Evolutionary conservation across 1,139 yeast species (phyloP).

Genomic region (Saccharomyces pastorianus): DNA sequence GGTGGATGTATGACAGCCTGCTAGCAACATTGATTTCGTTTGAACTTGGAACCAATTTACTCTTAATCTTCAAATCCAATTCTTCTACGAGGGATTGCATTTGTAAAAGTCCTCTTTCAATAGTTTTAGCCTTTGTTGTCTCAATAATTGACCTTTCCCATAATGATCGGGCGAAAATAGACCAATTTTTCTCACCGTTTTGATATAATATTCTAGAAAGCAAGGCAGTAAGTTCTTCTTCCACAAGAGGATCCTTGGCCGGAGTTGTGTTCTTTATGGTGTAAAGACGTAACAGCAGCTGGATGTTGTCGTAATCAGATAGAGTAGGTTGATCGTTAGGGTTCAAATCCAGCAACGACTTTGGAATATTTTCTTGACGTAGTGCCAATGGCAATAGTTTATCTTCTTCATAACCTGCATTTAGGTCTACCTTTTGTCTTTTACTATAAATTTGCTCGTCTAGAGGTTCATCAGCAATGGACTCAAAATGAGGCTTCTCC

Average conservation of each 20-base stretch:
- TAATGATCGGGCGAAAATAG: slow-evolving; percentile 70
- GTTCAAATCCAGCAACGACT: slow-evolving; percentile 47
- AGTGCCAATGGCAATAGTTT: slow-evolving; percentile 53
- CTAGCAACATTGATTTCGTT: slow-evolving; percentile 31
- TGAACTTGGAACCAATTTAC: slow-evolving; percentile 52
- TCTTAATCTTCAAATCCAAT: slow-evolving; percentile 60
- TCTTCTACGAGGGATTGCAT: slow-evolving; percentile 91
- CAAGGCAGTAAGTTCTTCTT: slow-evolving; percentile 73
- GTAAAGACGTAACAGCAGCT: slow-evolving; percentile 59
- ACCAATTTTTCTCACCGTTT: slow-evolving; percentile 43
- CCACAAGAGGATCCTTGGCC: slow-evolving; percentile 57
- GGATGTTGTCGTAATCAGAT: slow-evolving; percentile 61
- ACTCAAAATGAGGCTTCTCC: slow-evolving; percentile 64
- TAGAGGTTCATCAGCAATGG: slow-evolving; percentile 44
- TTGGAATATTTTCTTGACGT: slow-evolving; percentile 57
- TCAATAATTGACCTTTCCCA: slow-evolving; percentile 89
- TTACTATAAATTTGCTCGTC: slow-evolving; percentile 34
- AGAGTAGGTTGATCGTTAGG: slow-evolving; percentile 78
- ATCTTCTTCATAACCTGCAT: slow-evolving; percentile 28
- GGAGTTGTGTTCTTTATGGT: slow-evolving; percentile 68
- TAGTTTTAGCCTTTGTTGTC: slow-evolving; percentile 70
- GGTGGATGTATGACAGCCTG: slow-evolving; percentile 65
- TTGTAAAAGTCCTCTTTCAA: slow-evolving; percentile 89
- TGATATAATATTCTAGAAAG: slow-evolving; percentile 61
- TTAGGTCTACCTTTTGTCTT: slow-evolving; percentile 32